phyloP scores from a whole-genome alignment of 192 early-diverging fungal species.

The Podila clonocystis region DNA sequence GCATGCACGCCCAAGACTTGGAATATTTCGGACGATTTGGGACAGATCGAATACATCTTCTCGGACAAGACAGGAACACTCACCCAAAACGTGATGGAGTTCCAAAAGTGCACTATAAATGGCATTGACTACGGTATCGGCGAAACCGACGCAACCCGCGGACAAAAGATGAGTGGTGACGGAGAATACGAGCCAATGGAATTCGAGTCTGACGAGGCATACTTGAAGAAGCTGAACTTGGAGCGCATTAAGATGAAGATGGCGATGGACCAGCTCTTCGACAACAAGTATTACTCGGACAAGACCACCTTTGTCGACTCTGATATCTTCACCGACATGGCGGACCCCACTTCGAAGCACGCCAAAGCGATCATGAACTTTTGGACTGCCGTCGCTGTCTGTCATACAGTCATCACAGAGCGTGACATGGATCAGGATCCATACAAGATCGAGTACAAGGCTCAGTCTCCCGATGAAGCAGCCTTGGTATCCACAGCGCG shows the following conservation, averaged over 20 bases:
- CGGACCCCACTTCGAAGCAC: constrained; percentile 61
- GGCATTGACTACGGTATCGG: constrained; percentile 84
- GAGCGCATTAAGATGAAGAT: constrained; percentile 64
- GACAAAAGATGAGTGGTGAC: constrained; percentile 50
- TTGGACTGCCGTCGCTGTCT: constrained; percentile 85
- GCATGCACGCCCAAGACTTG: constrained; percentile 89
- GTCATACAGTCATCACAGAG: constrained; percentile 88
- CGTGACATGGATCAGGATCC: constrained; percentile 57
- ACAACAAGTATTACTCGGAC: constrained; percentile 70
- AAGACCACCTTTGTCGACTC: constrained; percentile 79
- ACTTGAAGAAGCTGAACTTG: constrained; percentile 43
- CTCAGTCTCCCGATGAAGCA: constrained; percentile 95
- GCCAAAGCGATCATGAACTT: constrained; percentile 78
- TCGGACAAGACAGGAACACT: constrained; percentile 98
- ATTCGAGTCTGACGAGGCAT: constrained; percentile 36
- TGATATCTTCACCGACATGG: constrained; percentile 70
- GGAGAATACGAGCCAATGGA: constrained; percentile 45
- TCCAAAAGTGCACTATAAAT: constrained; percentile 89
- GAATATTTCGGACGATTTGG: constrained; percentile 93
- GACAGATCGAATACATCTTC: constrained; percentile 96
- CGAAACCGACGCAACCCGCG: constrained; percentile 61
- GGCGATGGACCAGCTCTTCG: constrained; percentile 64
- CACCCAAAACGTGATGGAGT: constrained; percentile 97
- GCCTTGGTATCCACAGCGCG: constrained; percentile 90
- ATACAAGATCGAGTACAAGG: constrained; percentile 81